Evolutionary conservation across 768 basidiomycete genomes (phyloP).

Genomic region (Mycena epipterygia): DNA sequence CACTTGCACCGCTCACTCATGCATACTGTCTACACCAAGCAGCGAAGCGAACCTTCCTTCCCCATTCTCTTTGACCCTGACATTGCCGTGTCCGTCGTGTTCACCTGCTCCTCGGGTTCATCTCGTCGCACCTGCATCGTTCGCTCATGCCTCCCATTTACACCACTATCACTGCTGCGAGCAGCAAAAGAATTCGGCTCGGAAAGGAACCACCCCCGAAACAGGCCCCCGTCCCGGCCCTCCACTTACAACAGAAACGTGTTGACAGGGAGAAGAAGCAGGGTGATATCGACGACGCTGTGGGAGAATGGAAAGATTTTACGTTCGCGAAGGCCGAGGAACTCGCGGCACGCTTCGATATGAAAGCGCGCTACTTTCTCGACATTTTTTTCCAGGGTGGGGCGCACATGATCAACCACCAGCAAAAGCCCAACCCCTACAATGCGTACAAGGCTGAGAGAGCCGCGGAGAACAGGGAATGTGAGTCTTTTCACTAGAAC

Average conservation of each 20-base stretch:
- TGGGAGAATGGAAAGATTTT: too few relatives aligned
- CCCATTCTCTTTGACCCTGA: background rate
- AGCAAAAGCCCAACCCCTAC: slow-evolving; percentile 10
- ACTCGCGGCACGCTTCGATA: background rate
- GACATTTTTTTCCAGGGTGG: slow-evolving; percentile 24
- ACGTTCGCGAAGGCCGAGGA: background rate
- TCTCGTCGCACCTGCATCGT: background rate
- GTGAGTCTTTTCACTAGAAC: background rate
- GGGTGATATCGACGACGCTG: too few relatives aligned
- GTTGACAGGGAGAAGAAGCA: too few relatives aligned
- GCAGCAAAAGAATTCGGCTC: too few relatives aligned
- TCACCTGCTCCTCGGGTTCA: background rate
- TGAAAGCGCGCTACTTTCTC: slow-evolving; percentile 17
- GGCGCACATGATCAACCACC: slow-evolving; percentile 19
- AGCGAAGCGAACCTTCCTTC: too few relatives aligned
- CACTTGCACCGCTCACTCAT: too few relatives aligned
- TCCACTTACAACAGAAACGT: too few relatives aligned
- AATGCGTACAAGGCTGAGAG: background rate
- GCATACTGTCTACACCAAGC: too few relatives aligned
- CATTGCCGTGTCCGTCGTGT: background rate
- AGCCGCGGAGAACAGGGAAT: background rate
- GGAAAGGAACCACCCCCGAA: too few relatives aligned
- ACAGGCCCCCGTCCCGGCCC: too few relatives aligned
- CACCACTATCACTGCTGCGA: background rate
- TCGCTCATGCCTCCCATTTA: background rate